Evolutionary conservation across 2,329 filamentous ascomycete species (phyloP), one percentile per base, ranked within the genome.

Genomic region (Leptographium wingfieldii): DNA sequence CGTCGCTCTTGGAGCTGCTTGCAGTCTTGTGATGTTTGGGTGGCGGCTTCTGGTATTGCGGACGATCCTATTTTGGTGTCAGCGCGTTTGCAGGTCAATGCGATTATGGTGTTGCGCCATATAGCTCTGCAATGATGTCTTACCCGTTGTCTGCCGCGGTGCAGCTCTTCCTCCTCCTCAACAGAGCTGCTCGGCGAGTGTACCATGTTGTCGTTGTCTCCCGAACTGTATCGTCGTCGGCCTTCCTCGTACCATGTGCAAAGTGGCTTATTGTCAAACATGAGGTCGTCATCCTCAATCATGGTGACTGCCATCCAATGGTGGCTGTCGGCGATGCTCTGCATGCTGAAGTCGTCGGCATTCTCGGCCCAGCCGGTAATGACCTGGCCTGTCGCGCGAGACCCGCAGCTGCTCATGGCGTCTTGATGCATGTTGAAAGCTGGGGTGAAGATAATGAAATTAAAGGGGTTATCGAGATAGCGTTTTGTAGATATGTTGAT

Each of bases 211-310:
- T 65, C 65, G 25, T 64, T 59, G 11, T 64, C 65, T 29, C 67
- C 69, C 60, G 68, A 70, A 70, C 73, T 76, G 57, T 75, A 68
- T 22, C 74, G 71, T 56, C 74, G 71, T 51, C 78, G 74, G 63
- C 81, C 79, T 71, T 84, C 81, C 70, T 84, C 81, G 68, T 84
- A 81, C 80, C 80, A 83, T 19, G 76, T 72, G 68, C 80, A 80
- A 51, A 84, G 69, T 48, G 79, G 74, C 75, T 83, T 84, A 66
- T 81, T 81, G 60, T 80, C 80, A 65, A 83, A 84, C 68, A 76
- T 82, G 46, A 84, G 73, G 64, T 84, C 81, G 60, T 83, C 80
- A 67, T 84, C 81, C 60, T 84, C 80, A 65, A 84, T 84, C 62
- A 80, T 73, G 56, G 78, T 83, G 40, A 78, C 76, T 59, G 77